Evolutionary conservation across 306 rosid genomes (phyloP).

Genomic region (Gillenia trifoliata): DNA sequence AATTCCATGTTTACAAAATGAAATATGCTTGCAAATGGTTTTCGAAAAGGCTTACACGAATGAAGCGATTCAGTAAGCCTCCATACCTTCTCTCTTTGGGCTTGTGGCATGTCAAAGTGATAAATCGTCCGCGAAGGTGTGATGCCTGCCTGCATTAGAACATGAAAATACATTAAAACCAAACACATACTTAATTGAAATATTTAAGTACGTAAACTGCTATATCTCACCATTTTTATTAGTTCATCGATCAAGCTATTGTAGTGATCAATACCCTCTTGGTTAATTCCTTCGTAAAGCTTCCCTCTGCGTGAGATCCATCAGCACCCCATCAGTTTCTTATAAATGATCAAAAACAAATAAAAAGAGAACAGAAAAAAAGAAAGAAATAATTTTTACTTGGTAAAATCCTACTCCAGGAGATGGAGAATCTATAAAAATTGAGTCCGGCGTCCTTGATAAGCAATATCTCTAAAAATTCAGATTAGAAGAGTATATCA

Average conservation of each 20-base stretch:
- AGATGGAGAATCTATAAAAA: constrained; percentile 32
- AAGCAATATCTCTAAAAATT: constrained; percentile 23
- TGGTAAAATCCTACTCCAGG: constrained; percentile 40
- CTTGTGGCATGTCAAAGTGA: constrained; percentile 35
- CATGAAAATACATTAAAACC: neutral
- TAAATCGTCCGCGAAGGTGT: constrained; percentile 26
- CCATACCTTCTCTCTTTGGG: constrained; percentile 29
- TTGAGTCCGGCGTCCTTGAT: constrained; percentile 25
- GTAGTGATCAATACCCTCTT: no score
- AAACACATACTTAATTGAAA: neutral
- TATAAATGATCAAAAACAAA: no score
- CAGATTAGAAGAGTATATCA: no score
- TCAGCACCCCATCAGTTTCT: neutral
- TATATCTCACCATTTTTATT: neutral
- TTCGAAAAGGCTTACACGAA: constrained; percentile 12
- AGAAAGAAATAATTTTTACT: constrained; percentile 1
- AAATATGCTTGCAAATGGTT: no score
- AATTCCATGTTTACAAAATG: no score
- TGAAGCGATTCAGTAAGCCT: constrained; percentile 25
- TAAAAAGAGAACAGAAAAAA: neutral
- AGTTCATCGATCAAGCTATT: no score
- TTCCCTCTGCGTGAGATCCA: neutral
- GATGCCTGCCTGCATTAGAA: constrained; percentile 12
- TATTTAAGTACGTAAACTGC: neutral
- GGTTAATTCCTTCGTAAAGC: no score